Evolutionary conservation across 2,329 filamentous ascomycete species (phyloP).

Genomic region (Sporothrix curviconia): DNA sequence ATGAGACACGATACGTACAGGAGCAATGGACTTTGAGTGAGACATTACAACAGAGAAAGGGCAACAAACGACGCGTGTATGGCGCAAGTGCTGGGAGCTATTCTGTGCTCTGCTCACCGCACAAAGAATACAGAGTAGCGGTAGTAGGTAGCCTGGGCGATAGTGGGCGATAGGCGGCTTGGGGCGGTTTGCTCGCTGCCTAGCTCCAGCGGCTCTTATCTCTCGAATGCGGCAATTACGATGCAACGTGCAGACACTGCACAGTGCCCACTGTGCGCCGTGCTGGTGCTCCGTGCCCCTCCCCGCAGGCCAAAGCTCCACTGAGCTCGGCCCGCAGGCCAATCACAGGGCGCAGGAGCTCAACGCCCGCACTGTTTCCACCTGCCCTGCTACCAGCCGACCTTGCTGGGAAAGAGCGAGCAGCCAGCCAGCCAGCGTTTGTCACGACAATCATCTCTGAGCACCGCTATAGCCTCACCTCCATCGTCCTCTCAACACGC

Average conservation of each 20-base stretch:
- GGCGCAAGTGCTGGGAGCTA: too few relatives aligned
- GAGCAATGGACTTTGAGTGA: too few relatives aligned
- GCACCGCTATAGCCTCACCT: not conserved
- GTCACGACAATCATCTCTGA: too few relatives aligned
- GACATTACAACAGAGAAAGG: too few relatives aligned
- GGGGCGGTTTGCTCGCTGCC: not conserved
- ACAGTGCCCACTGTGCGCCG: constrained; percentile 10
- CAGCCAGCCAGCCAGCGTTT: too few relatives aligned
- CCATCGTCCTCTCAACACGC: not conserved
- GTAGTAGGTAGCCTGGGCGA: too few relatives aligned
- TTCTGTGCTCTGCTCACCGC: too few relatives aligned
- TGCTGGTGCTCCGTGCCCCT: too few relatives aligned
- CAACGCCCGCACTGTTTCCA: constrained; percentile 12
- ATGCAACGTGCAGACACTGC: constrained; percentile 9
- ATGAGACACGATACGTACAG: constrained; percentile 14
- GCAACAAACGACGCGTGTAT: too few relatives aligned
- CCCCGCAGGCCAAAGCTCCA: constrained; percentile 15
- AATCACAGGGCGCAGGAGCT: constrained; percentile 18
- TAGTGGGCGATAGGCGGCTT: not conserved
- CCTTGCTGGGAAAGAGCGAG: too few relatives aligned
- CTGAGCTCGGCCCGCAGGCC: not conserved
- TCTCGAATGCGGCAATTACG: constrained; percentile 16
- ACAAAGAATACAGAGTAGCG: too few relatives aligned
- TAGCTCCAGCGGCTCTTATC: constrained; percentile 1
- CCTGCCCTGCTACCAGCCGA: not conserved